Evolutionary conservation across 1,284 basidiomycete genomes (phyloP), one percentile per base, ranked within the genome.

Genomic region (Coniferiporia sulphurascens): DNA sequence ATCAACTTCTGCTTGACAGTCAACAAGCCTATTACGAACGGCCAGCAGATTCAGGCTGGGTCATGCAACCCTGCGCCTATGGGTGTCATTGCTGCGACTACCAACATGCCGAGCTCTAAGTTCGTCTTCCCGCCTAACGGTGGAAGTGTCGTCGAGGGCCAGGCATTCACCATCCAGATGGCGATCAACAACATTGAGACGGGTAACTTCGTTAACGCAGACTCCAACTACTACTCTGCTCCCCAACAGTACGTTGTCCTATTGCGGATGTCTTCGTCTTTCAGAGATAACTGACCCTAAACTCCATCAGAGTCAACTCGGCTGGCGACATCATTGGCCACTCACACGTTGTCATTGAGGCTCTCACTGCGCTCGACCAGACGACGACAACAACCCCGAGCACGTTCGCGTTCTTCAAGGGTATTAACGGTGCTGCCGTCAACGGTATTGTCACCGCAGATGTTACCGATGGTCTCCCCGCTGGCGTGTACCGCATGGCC

Each of bases 381-480:
- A 84, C 82, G 17, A 75, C 72, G 1, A 75, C 81, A 5, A 79
- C 76, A 7, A 73, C 87, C 72, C 83, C 86, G 7, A 74, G 66
- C 57, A 72, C 72, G 51, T 85, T 85, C 67, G 79, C 76, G 9
- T 87, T 89, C 74, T 89, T 90, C 83, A 85, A 87, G 76, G 82
- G 83, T 62, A 66, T 85, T 56, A 80, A 85, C 68, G 74, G 69
- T 38, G 69, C 74, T 12, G 83, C 80, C 17, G 64, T 65, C 53
- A 77, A 77, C 48, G 82, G 83, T 38, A 67, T 82, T 4, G 72
- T 85, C 22, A 76, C 76, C 35, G 78, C 78, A 22, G 74, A 75
- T 50, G 82, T 89, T 36, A 72, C 78, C 0, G 72, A 72, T 19
- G 86, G 85, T 56, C 73, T 89, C 15, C 78, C 82, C 15, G 78